phyloP scores from a whole-genome alignment of 768 basidiomycete species.

The Candolleomyces aberdarensis region DNA sequence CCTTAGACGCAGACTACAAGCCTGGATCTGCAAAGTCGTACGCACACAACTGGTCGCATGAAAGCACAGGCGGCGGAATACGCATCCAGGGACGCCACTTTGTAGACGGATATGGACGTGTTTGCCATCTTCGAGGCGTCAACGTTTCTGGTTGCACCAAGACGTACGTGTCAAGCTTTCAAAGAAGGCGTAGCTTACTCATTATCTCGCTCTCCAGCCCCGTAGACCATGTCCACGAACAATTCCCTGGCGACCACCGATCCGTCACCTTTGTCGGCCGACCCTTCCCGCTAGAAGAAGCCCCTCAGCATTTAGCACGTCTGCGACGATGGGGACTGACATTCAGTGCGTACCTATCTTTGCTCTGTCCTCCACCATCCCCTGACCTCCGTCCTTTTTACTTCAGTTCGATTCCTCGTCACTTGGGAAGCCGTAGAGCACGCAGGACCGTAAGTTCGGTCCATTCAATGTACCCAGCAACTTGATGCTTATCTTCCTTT shows the following conservation, averaged over 20 bases:
- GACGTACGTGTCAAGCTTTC: slow-evolving; percentile 48
- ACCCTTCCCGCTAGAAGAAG: slow-evolving; percentile 89
- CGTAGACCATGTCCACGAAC: slow-evolving; percentile 59
- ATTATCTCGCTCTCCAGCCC: slow-evolving; percentile 43
- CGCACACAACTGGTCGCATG: slow-evolving; percentile 71
- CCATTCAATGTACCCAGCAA: no score
- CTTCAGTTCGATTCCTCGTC: slow-evolving; percentile 81
- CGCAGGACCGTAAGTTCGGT: slow-evolving; percentile 72
- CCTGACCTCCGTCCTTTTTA: background rate
- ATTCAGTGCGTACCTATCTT: slow-evolving; percentile 55
- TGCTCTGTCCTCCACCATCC: background rate
- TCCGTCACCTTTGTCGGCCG: slow-evolving; percentile 82
- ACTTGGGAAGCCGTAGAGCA: slow-evolving; percentile 99
- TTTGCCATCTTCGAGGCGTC: slow-evolving; percentile 79
- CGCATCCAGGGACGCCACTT: slow-evolving; percentile 73
- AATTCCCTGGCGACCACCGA: slow-evolving; percentile 63
- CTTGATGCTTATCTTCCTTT: background rate
- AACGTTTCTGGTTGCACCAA: slow-evolving; percentile 85
- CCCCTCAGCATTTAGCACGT: slow-evolving; percentile 78
- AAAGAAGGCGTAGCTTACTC: slow-evolving; percentile 6
- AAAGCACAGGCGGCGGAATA: slow-evolving; percentile 54
- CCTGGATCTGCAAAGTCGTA: slow-evolving; percentile 50
- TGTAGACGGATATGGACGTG: slow-evolving; percentile 74
- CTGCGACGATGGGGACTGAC: slow-evolving; percentile 85
- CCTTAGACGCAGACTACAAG: slow-evolving; percentile 36